Evolutionary conservation across 2,329 filamentous ascomycete genomes (phyloP).

Genomic region (Pyrenochaeta sp.): DNA sequence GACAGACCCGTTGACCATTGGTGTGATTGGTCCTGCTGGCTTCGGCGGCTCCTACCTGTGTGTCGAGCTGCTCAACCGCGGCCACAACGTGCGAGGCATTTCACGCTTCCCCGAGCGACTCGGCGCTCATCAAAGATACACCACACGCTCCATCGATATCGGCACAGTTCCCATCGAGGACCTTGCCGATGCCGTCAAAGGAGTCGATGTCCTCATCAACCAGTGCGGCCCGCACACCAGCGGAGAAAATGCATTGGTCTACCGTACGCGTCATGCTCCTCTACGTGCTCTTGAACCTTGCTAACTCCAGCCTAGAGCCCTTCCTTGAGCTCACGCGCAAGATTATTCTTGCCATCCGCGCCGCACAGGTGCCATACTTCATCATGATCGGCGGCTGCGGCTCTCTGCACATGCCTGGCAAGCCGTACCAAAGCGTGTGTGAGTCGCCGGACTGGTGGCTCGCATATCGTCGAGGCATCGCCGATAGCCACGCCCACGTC

Average conservation of each 20-base stretch:
- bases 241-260: neutral
- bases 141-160: neutral
- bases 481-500: neutral
- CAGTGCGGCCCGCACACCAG: neutral
- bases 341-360: neutral
- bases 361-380: neutral
- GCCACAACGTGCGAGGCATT: neutral
- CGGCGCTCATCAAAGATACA: neutral
- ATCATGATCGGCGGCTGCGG: slow-evolving; percentile 1
- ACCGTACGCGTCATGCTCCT: too few species aligned
- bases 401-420: neutral
- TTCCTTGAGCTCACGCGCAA: neutral
- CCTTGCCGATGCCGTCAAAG: neutral
- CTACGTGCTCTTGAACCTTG: neutral
- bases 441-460: neutral
- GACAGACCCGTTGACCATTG: too few species aligned
- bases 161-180: neutral
- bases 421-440: neutral
- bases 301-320: neutral
- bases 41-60: neutral
- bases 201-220: neutral
- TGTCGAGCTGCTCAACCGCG: neutral
- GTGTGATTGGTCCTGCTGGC: neutral
- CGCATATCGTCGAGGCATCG: neutral
- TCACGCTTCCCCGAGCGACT: neutral